phyloP scores from a whole-genome alignment of 2,329 filamentous ascomycete species.

The Hypoxylon sp. region DNA sequence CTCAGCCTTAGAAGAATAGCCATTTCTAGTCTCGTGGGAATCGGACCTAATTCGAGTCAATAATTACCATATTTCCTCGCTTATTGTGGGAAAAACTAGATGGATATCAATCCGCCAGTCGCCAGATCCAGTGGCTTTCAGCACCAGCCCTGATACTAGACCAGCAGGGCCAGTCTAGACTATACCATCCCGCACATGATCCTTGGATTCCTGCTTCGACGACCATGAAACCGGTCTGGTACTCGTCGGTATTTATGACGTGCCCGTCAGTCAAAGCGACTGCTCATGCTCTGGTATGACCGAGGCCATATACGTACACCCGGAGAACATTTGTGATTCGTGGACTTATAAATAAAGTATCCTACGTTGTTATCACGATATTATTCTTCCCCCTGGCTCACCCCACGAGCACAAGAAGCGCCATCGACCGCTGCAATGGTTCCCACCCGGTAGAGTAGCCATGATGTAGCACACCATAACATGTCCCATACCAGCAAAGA shows the following conservation, averaged over 20 bases:
- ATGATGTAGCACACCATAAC: neutral
- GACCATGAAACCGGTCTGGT: neutral
- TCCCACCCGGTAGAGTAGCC: neutral
- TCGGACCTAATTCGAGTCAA: neutral
- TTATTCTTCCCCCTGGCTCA: neutral
- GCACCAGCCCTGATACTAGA: conserved; percentile 5
- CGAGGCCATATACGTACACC: neutral
- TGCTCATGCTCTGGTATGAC: neutral
- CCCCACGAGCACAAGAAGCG: neutral
- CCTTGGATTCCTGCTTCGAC: neutral
- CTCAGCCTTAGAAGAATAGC: neutral
- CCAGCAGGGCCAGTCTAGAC: neutral
- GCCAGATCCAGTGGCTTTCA: neutral
- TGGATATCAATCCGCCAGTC: neutral
- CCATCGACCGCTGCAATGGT: neutral
- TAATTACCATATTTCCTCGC: neutral
- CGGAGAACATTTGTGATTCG: neutral
- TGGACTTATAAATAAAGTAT: conserved; percentile 1
- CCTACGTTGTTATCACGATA: neutral
- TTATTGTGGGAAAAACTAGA: conserved; percentile 7
- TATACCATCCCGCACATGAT: conserved; percentile 4
- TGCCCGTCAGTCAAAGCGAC: neutral
- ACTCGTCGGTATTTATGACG: neutral
- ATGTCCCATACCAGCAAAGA: conserved; percentile 6
- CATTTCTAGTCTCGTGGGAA: neutral